A percentile compares a stretch with the other conserved stretches of the same genome.
phyloP scores from a whole-genome alignment of 2,329 filamentous ascomycete genomes.

The Penicillium sp. region DNA sequence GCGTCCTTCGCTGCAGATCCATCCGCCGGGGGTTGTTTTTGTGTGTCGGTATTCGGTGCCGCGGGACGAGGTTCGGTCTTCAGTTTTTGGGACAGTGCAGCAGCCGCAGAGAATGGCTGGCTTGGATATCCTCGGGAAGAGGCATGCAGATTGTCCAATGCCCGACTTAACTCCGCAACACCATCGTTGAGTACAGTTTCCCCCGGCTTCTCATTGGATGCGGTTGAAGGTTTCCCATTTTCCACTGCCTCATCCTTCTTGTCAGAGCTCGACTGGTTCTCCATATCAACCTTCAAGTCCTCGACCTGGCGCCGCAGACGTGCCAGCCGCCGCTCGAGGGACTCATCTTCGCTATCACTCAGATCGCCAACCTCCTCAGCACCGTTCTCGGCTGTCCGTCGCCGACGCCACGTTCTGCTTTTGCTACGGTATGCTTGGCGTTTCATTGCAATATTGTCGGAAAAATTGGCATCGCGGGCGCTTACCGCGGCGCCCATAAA shows the following conservation, averaged over 20 bases:
- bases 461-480: conserved; percentile 75
- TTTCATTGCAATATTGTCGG: conserved; percentile 76
- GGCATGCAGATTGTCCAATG: conserved; percentile 59
- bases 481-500: conserved; percentile 74
- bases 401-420: conserved; percentile 50
- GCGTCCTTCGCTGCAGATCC: conserved; percentile 9
- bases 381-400: conserved; percentile 44
- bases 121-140: conserved; percentile 24
- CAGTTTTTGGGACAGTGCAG: conserved; percentile 33
- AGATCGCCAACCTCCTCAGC: conserved; percentile 64
- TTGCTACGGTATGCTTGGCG: conserved; percentile 76
- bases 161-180: conserved; percentile 63
- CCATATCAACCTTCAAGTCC: conserved; percentile 56
- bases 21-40: conserved; percentile 3
- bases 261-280: conserved; percentile 20
- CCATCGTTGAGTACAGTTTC: conserved; percentile 47
- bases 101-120: conserved; percentile 31
- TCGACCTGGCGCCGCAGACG: conserved; percentile 77
- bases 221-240: background rate
- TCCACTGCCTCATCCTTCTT: background rate
- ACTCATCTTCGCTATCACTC: conserved; percentile 74
- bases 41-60: conserved; percentile 2
- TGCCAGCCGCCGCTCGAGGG: conserved; percentile 69
- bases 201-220: conserved; percentile 37
- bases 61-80: conserved; percentile 12